Percentiles rank a stretch among this genome's conserved stretches.
These are phyloP conservation scores for Trichoderma brevicompactum DNA, from an alignment of 2,329 filamentous ascomycete genomes.

Conservation along the genomic window DNA sequence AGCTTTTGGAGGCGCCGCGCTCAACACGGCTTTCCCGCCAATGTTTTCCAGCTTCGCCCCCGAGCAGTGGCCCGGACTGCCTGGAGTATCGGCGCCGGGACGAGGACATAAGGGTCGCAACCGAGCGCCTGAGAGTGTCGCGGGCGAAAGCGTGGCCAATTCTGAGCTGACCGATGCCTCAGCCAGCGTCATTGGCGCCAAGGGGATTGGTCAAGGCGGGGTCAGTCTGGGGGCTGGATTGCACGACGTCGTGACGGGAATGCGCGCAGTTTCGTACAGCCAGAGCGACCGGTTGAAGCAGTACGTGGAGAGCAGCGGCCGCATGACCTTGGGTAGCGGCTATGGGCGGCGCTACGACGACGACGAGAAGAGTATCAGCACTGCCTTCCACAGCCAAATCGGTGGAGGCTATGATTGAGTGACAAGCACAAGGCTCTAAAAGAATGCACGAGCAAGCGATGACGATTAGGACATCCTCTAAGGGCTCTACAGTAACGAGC, in stretches of 20 bases:
- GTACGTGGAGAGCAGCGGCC: constrained; percentile 85
- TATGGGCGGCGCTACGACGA: constrained; percentile 80
- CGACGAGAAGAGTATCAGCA: constrained; percentile 94
- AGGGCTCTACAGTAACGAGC: constrained; percentile 18
- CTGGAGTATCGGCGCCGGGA: constrained; percentile 62
- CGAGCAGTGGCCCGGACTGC: constrained; percentile 85
- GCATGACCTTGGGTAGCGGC: constrained; percentile 67
- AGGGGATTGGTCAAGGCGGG: constrained; percentile 79
- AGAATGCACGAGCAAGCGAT: constrained; percentile 37
- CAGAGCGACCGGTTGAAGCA: constrained; percentile 82
- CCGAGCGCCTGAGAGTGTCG: constrained; percentile 74
- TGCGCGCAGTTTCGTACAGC: constrained; percentile 62
- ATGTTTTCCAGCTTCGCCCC: constrained; percentile 93
- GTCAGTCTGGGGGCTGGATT: constrained; percentile 85
- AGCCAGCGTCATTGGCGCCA: constrained; percentile 75
- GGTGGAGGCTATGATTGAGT: constrained; percentile 64
- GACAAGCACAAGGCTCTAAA: constrained; percentile 27
- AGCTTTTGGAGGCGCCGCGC: constrained; percentile 81
- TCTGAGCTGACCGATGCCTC: constrained; percentile 88
- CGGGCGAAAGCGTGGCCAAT: constrained; percentile 89
- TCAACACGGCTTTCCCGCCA: constrained; percentile 76
- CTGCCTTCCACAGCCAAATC: constrained; percentile 94
- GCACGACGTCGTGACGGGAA: constrained; percentile 71
- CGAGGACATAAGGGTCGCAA: constrained; percentile 71
- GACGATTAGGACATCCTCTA: constrained; percentile 34